Conservation (phyloP, 2,329 filamentous ascomycete species). For the Fonsecaea pedrosoi region DNA sequence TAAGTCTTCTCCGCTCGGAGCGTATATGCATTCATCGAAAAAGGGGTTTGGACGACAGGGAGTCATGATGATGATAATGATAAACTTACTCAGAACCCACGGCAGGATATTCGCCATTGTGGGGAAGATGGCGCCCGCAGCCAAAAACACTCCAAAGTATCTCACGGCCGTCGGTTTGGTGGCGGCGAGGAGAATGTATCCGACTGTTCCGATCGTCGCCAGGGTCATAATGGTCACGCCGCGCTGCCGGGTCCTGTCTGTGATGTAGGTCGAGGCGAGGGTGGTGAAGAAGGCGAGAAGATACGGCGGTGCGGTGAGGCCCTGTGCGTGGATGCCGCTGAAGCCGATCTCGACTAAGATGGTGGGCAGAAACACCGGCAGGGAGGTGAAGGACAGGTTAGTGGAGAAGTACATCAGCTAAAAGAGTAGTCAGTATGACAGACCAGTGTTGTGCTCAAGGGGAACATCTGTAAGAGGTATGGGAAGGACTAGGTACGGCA, state of each 20-base stretch:
- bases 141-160: constrained; percentile 61
- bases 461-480: too few relatives aligned
- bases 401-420: constrained; percentile 63
- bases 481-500: too few relatives aligned
- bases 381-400: constrained; percentile 69
- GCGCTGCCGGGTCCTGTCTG: constrained; percentile 70
- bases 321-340: constrained; percentile 70
- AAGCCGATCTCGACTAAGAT: constrained; percentile 73
- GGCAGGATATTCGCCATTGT: constrained; percentile 74
- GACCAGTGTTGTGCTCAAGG: constrained; percentile 1
- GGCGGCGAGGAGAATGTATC: constrained; percentile 70
- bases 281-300: constrained; percentile 70
- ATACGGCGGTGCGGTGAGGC: constrained; percentile 74
- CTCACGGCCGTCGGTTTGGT: constrained; percentile 57
- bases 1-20: too few relatives aligned
- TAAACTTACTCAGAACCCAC: constrained; percentile 56
- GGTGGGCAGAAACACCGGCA: constrained; percentile 70
- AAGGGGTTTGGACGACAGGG: too few relatives aligned
- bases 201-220: constrained; percentile 64
- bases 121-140: constrained; percentile 69
- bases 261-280: constrained; percentile 66
- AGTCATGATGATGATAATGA: too few relatives aligned
- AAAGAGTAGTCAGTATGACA: not conserved
- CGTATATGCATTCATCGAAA: too few relatives aligned
- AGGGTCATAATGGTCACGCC: constrained; percentile 65